Conservation (phyloP, 441 rosid species). For the Populus hybrid region DNA sequence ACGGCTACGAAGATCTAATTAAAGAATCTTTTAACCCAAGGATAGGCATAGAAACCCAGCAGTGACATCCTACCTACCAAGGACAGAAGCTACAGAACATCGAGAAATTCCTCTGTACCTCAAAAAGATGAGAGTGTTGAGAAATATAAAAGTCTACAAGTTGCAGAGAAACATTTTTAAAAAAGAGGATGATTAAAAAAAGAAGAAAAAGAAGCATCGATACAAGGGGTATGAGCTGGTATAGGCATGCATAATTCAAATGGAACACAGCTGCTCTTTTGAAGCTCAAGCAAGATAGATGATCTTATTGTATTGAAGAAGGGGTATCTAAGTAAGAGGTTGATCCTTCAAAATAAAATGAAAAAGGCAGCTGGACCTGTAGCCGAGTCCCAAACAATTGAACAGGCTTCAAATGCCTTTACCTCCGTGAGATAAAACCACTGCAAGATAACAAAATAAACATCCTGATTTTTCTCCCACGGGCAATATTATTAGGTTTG, state of each 20-base stretch:
- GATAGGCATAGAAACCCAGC: not conserved
- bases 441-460: slow-evolving; percentile 2
- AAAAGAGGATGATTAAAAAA: not conserved
- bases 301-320: not conserved
- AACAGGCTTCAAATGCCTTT: not conserved
- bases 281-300: too few species aligned
- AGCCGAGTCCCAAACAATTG: not conserved
- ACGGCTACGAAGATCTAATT: not conserved
- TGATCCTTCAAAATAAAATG: not conserved
- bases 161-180: not conserved
- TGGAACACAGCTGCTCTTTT: too few species aligned
- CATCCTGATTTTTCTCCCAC: slow-evolving; percentile 2
- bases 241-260: not conserved
- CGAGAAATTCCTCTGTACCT: not conserved
- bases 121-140: not conserved
- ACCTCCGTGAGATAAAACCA: slow-evolving; percentile 9
- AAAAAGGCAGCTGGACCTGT: not conserved
- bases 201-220: not conserved
- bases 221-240: not conserved
- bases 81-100: not conserved
- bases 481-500: slow-evolving; percentile 18
- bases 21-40: not conserved
- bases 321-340: not conserved
- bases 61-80: not conserved
- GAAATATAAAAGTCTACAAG: not conserved